Base-by-base conservation (phyloP, 257 asterid species). In the Echium plantagineum region DNA sequence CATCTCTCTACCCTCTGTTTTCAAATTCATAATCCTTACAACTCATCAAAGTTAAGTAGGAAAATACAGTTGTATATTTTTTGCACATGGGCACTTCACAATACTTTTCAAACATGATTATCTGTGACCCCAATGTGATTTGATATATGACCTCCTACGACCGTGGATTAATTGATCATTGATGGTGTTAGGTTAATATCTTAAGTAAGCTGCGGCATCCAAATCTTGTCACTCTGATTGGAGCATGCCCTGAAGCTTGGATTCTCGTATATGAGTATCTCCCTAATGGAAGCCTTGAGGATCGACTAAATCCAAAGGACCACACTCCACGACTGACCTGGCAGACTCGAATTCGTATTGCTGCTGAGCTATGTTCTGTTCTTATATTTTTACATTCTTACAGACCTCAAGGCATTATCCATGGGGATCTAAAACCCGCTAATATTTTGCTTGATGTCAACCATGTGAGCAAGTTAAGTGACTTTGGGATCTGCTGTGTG, bases 141-240 rank as follows among this genome's bases (percentile, higher is more conserved):
- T 24, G 26, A 24, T 24, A 1, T 24, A 24, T 24, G 26, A 24
- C 26, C 26, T 24, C 26, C 26, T 24, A 24, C 26, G 26, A 24
- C 26, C 1, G 2, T 3, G 26, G 26, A 1, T 21, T 53, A 42
- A 52, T 47, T 64, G 47, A 35, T 51, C 57, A 6, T 68, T 30
- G 20, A 15, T 61, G 55, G 35, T 64, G 58, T 47, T 57, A 91
- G 98, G 97, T 91, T 55, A 78, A 73, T 68, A 78, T 85, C 59
- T 73, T 88, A 78, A 85, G 98, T 71, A 88, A 70, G 71, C 59
- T 91, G 83, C 76, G 97, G 90, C 98, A 91, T 80, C 98, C 94
- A 38, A 82, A 91, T 75, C 74, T 91, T 59, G 73, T 88, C 47
- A 85, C 93, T 26, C 81, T 91, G 60, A 77, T 91, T 56, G 98